phyloP scores from a whole-genome alignment of 2,329 filamentous ascomycete genomes.

The Aspergillus piperis region DNA sequence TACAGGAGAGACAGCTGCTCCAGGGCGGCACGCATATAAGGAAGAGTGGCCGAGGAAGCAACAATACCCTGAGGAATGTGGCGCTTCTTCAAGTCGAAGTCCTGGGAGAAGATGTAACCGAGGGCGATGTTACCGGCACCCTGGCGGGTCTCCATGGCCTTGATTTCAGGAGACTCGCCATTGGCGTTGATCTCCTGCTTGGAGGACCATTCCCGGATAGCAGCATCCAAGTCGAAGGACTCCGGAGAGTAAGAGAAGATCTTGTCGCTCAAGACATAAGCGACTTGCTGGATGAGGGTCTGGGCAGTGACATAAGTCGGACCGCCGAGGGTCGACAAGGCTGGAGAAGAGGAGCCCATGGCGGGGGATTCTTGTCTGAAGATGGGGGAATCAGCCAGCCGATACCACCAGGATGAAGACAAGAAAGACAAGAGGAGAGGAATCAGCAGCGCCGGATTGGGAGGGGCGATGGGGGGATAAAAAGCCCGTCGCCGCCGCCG shows the following conservation, averaged over 20 bases:
- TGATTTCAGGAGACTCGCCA: constrained; percentile 75
- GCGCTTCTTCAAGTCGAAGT: constrained; percentile 89
- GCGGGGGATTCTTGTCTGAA: constrained; percentile 27
- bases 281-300: constrained; percentile 90
- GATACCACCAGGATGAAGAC: constrained; percentile 27
- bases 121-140: constrained; percentile 90
- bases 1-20: constrained; percentile 93
- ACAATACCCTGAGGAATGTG: constrained; percentile 89
- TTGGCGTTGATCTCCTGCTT: constrained; percentile 75
- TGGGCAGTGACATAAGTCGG: constrained; percentile 93
- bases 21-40: constrained; percentile 76
- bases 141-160: constrained; percentile 80
- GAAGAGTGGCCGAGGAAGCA: constrained; percentile 79
- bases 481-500: constrained; percentile 19
- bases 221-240: constrained; percentile 85
- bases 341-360: constrained; percentile 41
- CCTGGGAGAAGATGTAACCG: constrained; percentile 96
- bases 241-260: constrained; percentile 96
- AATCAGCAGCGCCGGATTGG: constrained; percentile 22
- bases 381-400: constrained; percentile 22
- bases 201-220: constrained; percentile 74
- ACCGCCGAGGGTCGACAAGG: constrained; percentile 67
- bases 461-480: constrained; percentile 16
- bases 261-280: constrained; percentile 93
- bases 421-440: constrained; percentile 24